Evolutionary conservation across 164 flowering plant species (phyloP).

Genomic region (Euptelea pleiosperma): DNA sequence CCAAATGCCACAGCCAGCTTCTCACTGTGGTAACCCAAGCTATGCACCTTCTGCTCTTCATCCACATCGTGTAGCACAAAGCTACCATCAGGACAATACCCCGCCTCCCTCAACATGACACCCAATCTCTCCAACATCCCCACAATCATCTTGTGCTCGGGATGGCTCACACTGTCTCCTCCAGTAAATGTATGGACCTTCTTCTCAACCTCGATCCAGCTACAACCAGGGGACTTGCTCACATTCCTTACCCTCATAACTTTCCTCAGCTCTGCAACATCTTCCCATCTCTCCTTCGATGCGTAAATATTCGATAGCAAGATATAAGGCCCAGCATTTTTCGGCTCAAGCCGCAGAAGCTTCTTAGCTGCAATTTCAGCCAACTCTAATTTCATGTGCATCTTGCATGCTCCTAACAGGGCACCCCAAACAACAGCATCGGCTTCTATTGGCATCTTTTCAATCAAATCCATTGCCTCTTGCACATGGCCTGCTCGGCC

Average conservation of each 20-base stretch:
- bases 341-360: slow-evolving; percentile 61
- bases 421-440: slow-evolving; percentile 87
- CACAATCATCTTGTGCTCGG: slow-evolving; percentile 45
- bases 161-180: slow-evolving; percentile 49
- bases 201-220: slow-evolving; percentile 83
- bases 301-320: slow-evolving; percentile 75
- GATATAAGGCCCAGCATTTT: slow-evolving; percentile 63
- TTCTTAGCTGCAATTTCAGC: slow-evolving; percentile 78
- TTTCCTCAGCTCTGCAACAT: slow-evolving; percentile 53
- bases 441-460: slow-evolving; percentile 62
- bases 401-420: slow-evolving; percentile 70
- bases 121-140: slow-evolving; percentile 51
- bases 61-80: slow-evolving; percentile 81
- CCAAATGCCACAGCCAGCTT: slow-evolving; percentile 83
- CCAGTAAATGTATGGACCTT: slow-evolving; percentile 72
- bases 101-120: slow-evolving; percentile 57
- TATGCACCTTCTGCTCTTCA: slow-evolving; percentile 71
- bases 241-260: slow-evolving; percentile 55
- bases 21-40: slow-evolving; percentile 68
- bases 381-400: slow-evolving; percentile 55
- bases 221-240: slow-evolving; percentile 71
- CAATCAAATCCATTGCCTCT: slow-evolving; percentile 58
- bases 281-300: slow-evolving; percentile 58
- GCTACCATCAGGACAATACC: slow-evolving; percentile 66
- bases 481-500: slow-evolving; percentile 64